Base-by-base conservation (phyloP, 73 alveolate genomes). In the Stentor coeruleus region DNA sequence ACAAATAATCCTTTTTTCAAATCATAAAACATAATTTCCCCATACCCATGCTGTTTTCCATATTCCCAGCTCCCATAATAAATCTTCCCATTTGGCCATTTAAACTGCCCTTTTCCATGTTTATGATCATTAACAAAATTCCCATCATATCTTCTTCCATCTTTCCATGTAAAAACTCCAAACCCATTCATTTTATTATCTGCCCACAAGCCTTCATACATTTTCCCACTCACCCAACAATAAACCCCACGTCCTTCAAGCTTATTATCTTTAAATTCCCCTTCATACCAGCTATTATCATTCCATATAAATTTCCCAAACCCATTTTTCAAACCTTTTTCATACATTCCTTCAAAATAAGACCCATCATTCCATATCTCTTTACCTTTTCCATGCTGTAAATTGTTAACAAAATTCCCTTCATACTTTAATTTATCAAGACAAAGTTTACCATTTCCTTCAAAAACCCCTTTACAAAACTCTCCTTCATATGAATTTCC, bases 141-240 rank as follows among this genome's bases (percentile, higher is more conserved):
- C 33, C 93, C 93, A 36, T 59, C 80, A 77, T 87, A 87, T 76
- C 77, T 81, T 30, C 82, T 76, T 33, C 93, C 93, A 83, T 84
- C 86, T 26, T 87, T 76, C 93, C 93, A 87, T 55, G 39, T 75
- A 77, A 66, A 87, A 35, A 35, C 60, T 3, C 93, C 93, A 74
- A 59, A 74, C 30, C 93, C 93, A 82, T 87, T 49, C 90, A 83
- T 87, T 84, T 87, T 87, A 15, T 87, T 87, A 57, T 87, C 76
- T 38, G 28, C 26, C 74, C 86, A 87, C 58, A 39, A 40, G 3
- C 93, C 93, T 3, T 55, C 76, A 84, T 87, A 87, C 83, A 39
- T 28, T n/a, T 66, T 72, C 55, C 77, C 79, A 84, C 83, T 87
- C 26, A 38, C 11, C 93, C 90, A 83, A 38, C 11, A 74, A 83